Evolutionary conservation across 257 asterid species (phyloP), one percentile per base, ranked within the genome.

Genomic region (Primulina tabacum): DNA sequence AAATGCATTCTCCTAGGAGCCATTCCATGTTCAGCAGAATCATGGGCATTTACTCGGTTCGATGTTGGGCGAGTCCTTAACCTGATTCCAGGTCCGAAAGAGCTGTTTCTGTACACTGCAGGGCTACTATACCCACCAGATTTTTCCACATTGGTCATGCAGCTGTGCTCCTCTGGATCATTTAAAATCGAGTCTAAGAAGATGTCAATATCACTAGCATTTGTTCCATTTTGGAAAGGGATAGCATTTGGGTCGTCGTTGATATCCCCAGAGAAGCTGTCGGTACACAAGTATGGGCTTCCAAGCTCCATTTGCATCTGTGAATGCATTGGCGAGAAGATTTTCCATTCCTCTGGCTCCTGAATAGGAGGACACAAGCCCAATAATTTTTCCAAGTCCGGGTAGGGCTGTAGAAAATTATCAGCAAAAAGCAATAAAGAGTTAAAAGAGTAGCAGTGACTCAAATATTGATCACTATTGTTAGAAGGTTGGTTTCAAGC

Each of bases 1-100:
- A 89, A 69, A 57, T 89, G 96, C 47, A 94, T 43, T 83, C 97
- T 92, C 84, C 82, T 85, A 2, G 78, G 71, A 26, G 97, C 96
- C 67, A 82, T 79, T 69, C 99, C 99, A n/a, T 83, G 95, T 0
- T 40, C 33, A 20, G 53, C 63, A 28, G 65, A 7, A 55, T 60
- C 74, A 38, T 68, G 76, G 17, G 43, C 59, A 47, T 12, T 55
- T 7, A 74, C 29, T 65, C 59, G 77, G 26, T 62, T 81, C 32
- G 70, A 80, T 43, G 8, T 24, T 50, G 29, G 80, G 32, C 93
- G 92, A 47, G 73, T 6, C 82, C 89, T 84, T 29, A 83, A 5
- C 68, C 62, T 75, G 53, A 94, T 88, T 79, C 90, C 96, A 61
- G 94, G 73, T 70, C 84, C 86, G 34, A 72, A 77, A 64, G 66